Base-by-base conservation (phyloP, 75 land plant species). In the Pinus tabuliformis region DNA sequence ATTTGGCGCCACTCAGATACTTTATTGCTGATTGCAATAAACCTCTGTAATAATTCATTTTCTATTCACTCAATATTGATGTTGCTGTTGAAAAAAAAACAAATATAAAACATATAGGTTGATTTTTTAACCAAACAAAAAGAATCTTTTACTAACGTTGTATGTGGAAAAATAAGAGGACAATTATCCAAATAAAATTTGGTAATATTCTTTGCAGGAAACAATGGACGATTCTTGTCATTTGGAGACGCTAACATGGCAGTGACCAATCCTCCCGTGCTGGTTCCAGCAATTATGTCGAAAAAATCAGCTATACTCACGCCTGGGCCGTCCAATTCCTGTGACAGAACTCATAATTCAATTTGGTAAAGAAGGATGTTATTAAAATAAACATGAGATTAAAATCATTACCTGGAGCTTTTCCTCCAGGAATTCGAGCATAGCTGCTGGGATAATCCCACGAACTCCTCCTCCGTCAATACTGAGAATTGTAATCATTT, bases 241-340 rank as follows among this genome's bases (percentile, higher is more conserved):
- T 88, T 75, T 17, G 90, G 90, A 13, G 86, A 80, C 1, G 89
- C 58, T 57, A 88, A 59, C 90, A 88, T 86, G 37, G 84, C 81
- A 12, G 90, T 61, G 15, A 88, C 74, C 12, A 86, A 70, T 8
- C 89, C 89, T 18, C 90, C 90, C 3, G 90, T 86, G 80, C 90
- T 88, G 45, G 89, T 86, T 21, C 90, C 90, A 6, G 90, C 78
- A 5, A 88, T 75, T 14, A 86, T 81, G 75, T 88, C 90, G 75
- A 88, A 88, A 59, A 86, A 88, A 61, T 87, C 89, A 3, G 89
- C 90, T 14, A 88, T 45, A 39, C 89, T 75, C 5, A 60, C 90
- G 22, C 80, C 80, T 42, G 68, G 66, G 7, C 90, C 90, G 57
- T 88, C 90, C 15, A 86, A 57, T 57, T 80, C 74, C 83, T 88